These are phyloP conservation scores for Carnegiea gigantea DNA, from an alignment of 179 eudicot species.

Conservation along the genomic window DNA sequence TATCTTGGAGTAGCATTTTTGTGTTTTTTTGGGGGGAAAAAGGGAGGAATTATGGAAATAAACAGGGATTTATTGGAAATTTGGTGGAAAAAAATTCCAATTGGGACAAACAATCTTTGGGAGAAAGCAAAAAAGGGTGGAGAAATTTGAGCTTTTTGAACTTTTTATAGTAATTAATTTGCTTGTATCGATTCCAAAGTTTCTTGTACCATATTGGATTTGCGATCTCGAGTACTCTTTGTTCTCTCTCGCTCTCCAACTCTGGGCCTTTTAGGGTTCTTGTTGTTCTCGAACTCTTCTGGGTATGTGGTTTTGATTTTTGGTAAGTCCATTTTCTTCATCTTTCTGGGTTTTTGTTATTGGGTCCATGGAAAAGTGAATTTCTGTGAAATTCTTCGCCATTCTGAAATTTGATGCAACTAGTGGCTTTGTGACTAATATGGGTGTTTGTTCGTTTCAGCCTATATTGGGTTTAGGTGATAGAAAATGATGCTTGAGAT, in stretches of 20 bases:
- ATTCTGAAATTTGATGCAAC: background rate
- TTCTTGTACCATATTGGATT: background rate
- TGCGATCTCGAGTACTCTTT: background rate
- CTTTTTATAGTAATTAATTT: background rate
- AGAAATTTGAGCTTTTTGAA: background rate
- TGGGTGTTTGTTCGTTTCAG: no score
- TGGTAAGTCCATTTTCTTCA: constrained; percentile 2
- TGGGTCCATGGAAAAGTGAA: background rate
- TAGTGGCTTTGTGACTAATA: background rate
- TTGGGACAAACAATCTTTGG: background rate
- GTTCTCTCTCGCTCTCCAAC: background rate
- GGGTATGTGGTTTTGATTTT: background rate
- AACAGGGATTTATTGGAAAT: background rate
- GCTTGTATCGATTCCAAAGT: constrained; percentile 12
- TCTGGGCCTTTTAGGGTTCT: constrained; percentile 16
- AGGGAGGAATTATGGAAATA: no score
- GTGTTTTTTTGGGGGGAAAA: no score
- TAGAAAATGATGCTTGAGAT: background rate
- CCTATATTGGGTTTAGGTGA: no score
- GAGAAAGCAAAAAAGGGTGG: background rate
- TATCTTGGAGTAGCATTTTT: background rate
- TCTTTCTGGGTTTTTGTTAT: background rate
- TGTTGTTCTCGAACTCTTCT: background rate
- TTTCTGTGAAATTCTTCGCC: background rate
- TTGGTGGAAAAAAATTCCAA: background rate